phyloP scores from a whole-genome alignment of 2,329 filamentous ascomycete genomes.

The Pleoardoris graminearum region DNA sequence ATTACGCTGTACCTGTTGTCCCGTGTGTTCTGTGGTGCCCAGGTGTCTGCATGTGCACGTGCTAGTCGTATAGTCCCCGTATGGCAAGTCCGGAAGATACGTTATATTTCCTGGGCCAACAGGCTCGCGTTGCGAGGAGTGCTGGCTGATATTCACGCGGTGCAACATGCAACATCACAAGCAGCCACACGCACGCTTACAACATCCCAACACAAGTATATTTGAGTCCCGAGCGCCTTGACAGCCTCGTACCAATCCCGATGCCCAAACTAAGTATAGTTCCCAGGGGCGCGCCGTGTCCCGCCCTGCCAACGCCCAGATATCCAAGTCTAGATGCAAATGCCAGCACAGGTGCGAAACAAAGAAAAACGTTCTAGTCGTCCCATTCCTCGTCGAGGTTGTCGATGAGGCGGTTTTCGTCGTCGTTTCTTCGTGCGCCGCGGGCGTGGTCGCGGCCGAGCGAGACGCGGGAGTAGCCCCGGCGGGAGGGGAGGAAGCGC shows the following conservation, averaged over 20 bases:
- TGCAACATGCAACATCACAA: neutral
- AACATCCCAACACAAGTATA: too few species aligned
- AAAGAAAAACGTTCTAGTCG: conserved; percentile 53
- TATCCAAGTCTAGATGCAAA: conserved; percentile 13
- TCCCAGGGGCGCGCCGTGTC: neutral
- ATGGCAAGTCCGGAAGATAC: too few species aligned
- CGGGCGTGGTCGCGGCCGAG: conserved; percentile 50
- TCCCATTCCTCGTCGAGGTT: conserved; percentile 98
- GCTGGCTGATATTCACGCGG: too few species aligned
- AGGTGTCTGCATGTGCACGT: too few species aligned
- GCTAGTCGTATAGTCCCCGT: too few species aligned
- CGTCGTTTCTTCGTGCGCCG: conserved; percentile 62
- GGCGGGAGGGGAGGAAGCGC: conserved; percentile 64
- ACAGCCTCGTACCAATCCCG: too few species aligned
- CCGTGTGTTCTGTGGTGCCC: too few species aligned
- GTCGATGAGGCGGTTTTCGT: conserved; percentile 92
- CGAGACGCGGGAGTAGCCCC: conserved; percentile 69
- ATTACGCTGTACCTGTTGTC: too few species aligned
- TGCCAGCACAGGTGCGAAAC: neutral
- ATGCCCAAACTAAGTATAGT: too few species aligned
- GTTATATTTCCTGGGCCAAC: too few species aligned
- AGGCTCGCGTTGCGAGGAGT: too few species aligned
- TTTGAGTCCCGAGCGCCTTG: neutral
- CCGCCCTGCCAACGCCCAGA: neutral
- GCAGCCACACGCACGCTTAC: too few species aligned